Conservation (phyloP, 495 filamentous ascomycete genomes). For the Parathielavia hyrcaniae region DNA sequence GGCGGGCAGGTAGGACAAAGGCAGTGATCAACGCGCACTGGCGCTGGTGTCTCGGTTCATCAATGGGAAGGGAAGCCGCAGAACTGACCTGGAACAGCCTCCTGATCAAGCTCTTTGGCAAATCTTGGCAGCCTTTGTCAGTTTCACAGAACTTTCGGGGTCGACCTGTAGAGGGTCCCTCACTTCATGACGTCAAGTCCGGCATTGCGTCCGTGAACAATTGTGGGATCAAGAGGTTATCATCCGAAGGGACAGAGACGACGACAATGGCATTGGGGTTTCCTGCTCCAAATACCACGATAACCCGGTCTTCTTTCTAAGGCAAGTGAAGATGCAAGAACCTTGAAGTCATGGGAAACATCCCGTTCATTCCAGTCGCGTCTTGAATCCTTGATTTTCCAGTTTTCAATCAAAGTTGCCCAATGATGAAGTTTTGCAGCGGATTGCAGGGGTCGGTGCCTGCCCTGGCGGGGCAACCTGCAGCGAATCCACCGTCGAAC, state of each 20-base stretch:
- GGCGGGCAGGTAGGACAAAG: not conserved
- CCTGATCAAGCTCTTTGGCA: constrained; percentile 71
- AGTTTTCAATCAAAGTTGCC: not conserved
- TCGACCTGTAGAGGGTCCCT: constrained; percentile 9
- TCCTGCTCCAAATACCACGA: not conserved
- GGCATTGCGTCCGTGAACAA: constrained; percentile 9
- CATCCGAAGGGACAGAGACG: not conserved
- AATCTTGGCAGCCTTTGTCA: constrained; percentile 42
- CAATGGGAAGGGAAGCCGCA: constrained; percentile 12
- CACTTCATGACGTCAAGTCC: constrained; percentile 35
- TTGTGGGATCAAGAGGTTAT: not conserved
- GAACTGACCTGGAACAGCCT: constrained; percentile 72
- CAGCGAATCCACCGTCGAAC: not conserved
- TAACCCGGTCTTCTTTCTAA: no score
- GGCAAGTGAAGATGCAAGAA: not conserved
- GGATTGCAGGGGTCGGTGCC: not conserved
- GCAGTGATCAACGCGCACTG: constrained; percentile 1
- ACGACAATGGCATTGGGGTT: not conserved
- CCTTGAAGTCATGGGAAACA: not conserved
- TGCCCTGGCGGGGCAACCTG: not conserved
- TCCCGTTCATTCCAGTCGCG: not conserved
- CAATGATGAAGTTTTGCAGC: not conserved
- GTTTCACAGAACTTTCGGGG: constrained; percentile 1
- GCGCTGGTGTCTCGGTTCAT: not conserved
- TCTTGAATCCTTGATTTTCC: not conserved